phyloP scores from a whole-genome alignment of 768 basidiomycete genomes.

The Ephemerocybe angulata region DNA sequence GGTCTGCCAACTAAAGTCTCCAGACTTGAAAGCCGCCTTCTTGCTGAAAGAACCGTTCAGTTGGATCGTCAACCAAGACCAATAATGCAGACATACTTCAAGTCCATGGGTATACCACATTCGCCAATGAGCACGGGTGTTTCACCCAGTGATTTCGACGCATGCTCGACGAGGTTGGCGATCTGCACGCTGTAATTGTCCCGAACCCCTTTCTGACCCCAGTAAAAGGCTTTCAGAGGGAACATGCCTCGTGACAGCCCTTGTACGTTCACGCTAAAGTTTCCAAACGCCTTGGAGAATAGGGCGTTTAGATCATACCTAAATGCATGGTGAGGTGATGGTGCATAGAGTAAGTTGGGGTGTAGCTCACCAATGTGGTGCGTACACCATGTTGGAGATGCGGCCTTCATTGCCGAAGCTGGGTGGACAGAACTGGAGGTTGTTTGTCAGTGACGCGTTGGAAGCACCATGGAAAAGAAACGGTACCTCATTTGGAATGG shows the following conservation, averaged over 20 bases:
- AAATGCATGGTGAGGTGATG: too few relatives aligned
- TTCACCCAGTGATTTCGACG: conserved; percentile 70
- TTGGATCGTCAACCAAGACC: background rate
- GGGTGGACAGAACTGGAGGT: conserved; percentile 66
- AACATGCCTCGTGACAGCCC: conserved; percentile 88
- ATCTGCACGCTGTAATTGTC: conserved; percentile 85
- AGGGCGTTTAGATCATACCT: conserved; percentile 93
- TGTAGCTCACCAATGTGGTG: conserved; percentile 34
- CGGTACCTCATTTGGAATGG: conserved; percentile 88
- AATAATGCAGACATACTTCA: conserved; percentile 60
- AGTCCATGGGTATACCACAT: conserved; percentile 94
- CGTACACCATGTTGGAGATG: conserved; percentile 29
- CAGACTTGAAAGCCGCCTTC: conserved; percentile 64
- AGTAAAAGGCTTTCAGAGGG: conserved; percentile 74
- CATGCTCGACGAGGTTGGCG: conserved; percentile 67
- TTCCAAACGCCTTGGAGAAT: conserved; percentile 78
- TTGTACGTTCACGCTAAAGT: conserved; percentile 91
- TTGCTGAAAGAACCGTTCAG: conserved; percentile 38
- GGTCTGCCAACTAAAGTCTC: conserved; percentile 77
- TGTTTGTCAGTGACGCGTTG: background rate
- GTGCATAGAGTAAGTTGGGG: background rate
- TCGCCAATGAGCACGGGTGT: conserved; percentile 87
- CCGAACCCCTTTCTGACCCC: conserved; percentile 78
- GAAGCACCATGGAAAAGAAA: background rate
- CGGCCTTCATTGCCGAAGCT: conserved; percentile 67